A percentile compares a stretch with the other conserved stretches of the same genome.
Evolutionary conservation across 345 rosid species (phyloP).

Genomic region (Mangifera indica): DNA sequence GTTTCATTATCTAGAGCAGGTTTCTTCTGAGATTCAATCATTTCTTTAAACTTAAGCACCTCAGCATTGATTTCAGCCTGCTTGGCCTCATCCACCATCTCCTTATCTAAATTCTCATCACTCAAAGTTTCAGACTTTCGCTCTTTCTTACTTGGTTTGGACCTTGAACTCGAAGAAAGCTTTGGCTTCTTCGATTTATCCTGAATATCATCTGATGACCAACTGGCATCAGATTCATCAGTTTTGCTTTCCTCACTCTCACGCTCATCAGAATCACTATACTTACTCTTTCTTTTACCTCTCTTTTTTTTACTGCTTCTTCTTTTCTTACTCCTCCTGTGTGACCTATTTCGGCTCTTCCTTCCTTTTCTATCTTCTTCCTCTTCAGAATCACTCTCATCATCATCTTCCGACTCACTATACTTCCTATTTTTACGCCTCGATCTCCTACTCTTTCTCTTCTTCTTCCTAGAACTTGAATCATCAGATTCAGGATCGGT

Average conservation of each 20-base stretch:
- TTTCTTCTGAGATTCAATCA: constrained; percentile 81
- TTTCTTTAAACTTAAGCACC: constrained; percentile 62
- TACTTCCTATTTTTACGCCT: constrained; percentile 31
- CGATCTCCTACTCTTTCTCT: constrained; percentile 36
- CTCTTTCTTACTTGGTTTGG: constrained; percentile 41
- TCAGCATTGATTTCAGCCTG: constrained; percentile 62
- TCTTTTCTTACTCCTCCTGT: constrained; percentile 31
- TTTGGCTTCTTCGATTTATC: constrained; percentile 43
- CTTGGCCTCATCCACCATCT: constrained; percentile 41
- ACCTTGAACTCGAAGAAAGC: constrained; percentile 25
- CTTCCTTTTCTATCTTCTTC: constrained; percentile 46
- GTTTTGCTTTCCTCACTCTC: constrained; percentile 36
- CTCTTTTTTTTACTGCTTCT: constrained; percentile 29
- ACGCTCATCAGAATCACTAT: constrained; percentile 46
- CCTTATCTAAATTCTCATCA: constrained; percentile 43
- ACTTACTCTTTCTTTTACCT: constrained; percentile 31
- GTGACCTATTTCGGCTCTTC: constrained; percentile 33
- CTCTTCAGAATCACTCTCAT: constrained; percentile 45
- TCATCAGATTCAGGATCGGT: constrained; percentile 42
- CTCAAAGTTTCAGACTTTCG: constrained; percentile 37
- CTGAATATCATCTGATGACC: constrained; percentile 33
- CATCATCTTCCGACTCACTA: constrained; percentile 46
- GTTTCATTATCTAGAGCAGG: constrained; percentile 64
- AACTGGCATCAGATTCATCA: constrained; percentile 34
- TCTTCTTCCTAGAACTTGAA: constrained; percentile 33